Base-by-base conservation (phyloP, 1,284 basidiomycete genomes). In the Rhodotorula mucilaginosa region DNA sequence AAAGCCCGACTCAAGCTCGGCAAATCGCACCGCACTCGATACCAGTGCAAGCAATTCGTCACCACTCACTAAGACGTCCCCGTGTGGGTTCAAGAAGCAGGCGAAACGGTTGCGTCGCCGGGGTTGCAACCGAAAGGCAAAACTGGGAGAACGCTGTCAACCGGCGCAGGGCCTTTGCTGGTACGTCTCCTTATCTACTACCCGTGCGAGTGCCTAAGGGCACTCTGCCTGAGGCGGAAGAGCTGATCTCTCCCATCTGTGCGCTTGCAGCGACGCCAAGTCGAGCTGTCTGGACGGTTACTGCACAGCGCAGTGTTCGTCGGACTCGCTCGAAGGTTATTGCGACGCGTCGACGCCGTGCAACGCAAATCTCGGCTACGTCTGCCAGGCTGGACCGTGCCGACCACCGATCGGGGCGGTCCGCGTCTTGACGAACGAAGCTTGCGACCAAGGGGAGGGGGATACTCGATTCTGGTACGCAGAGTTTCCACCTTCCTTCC, bases 401-500 rank as follows among this genome's bases (percentile, higher is more conserved):
- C 63, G 74, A 4, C 74, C 74, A 23, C 74, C 74, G 10, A 51
- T 67, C 3, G 68, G 67, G 1, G 72, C 74, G 1, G 51, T 67
- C 12, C 67, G 67, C 18, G 74, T 76, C 46, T 66, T 57, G 54
- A 64, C 64, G 26, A 65, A 49, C 34, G 66, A 70, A 23, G 29
- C 62, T 0, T 76, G 74, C 65, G 70, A 76, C 49, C 74, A 76
- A 29, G 74, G 74, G 19, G 29, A 64, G 0, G 72, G 56, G n/a
- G 74, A 76, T 68, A 74, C 72, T 21, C 58, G 59, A 19, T 76
- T 76, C 64, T 76, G 74, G 74, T 75, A 39, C 58, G 72, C 49
- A 1, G 39, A 26, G 13, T 44, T 3, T 21, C 21, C 47, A 39
- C 19, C 5, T n/a, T 13, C 1, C 5, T 4, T 2, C 13, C 5